Base-by-base conservation (phyloP, 2,329 filamentous ascomycete species). In the Fusarium tricinctum region DNA sequence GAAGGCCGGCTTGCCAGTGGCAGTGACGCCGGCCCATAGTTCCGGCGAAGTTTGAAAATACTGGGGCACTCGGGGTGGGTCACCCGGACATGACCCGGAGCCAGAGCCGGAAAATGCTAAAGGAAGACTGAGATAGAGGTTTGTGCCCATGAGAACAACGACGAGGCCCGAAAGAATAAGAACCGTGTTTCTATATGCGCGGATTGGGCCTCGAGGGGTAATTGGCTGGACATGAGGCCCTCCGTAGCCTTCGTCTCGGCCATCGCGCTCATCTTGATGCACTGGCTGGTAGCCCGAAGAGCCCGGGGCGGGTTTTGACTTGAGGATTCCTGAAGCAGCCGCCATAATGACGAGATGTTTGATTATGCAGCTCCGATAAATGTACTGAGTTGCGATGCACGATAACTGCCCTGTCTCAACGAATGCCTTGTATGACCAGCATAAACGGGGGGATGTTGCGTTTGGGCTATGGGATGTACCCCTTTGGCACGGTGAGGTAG, bases 1-100 rank as follows among this genome's bases (percentile, higher is more conserved):
- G 75, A 92, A 93, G 2, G 91, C 88, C 26, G 90, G 83, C 57
- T 79, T 81, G 15, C 91, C 92, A 2, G 91, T 94, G n/a, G 88
- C 83, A 6, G 89, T 92, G 38, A 90, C 90, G 2, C 90, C 90
- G 77, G 83, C 78, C 82, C 84, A 88, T 44, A 89, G 76, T 76
- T 89, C 82, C 5, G 88, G 87, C 23, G 80, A 82, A 0, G 88
- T 90, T 75, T 89, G 86, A 72, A 89, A 90, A 75, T 90, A 88
- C 74, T 89, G 85, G 23, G 88, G 88, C 46, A 89, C 83, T 40
- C 82, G 80, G 55, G 74, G 68, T 28, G 77, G 75, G 35, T 61
- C 67, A 51, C 78, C 78, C 42, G 76, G 75, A 57, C 78, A 75
- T 52, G 72, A 59, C 47, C 60, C 63, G 56, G 61, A 68, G n/a